A percentile compares a stretch with the other conserved stretches of the same genome.
Conservation (phyloP, 225 moss, liverwort and hornwort species). For the Thuidium tamariscinum region DNA sequence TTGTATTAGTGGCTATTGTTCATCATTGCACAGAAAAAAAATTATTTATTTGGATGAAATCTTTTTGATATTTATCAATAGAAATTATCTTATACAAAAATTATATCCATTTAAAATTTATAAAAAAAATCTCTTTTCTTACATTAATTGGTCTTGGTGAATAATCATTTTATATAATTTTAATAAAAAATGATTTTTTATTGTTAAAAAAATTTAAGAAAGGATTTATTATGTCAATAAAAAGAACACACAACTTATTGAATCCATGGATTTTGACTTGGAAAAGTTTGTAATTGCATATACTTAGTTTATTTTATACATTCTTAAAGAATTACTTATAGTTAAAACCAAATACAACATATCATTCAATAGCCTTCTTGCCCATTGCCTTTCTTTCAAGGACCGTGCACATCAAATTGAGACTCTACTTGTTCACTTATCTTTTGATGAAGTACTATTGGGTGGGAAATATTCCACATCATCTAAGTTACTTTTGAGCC, state of each 20-base stretch:
- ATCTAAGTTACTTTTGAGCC: not conserved
- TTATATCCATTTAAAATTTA: not conserved
- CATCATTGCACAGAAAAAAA: not conserved
- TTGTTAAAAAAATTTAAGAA: not conserved
- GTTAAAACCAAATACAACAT: not conserved
- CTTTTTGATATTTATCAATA: not conserved
- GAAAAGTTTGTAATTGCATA: not conserved
- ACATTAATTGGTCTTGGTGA: not conserved
- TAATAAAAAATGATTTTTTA: not conserved
- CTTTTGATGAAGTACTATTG: too few relatives aligned
- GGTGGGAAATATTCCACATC: not conserved
- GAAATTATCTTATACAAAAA: not conserved
- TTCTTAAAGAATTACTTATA: not conserved
- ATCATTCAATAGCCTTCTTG: too few relatives aligned
- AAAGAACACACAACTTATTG: too few relatives aligned
- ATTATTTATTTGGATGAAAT: not conserved
- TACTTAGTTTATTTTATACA: not conserved
- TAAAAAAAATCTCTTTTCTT: not conserved
- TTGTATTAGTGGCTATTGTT: accelerated
- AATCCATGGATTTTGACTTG: accelerated
- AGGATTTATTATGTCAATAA: not conserved
- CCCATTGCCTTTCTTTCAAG: not conserved
- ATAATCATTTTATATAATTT: not conserved
- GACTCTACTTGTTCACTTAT: not conserved
- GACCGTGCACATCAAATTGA: not conserved